Base-by-base conservation (phyloP, 2,329 filamentous ascomycete genomes). In the Fusarium zealandicum region DNA sequence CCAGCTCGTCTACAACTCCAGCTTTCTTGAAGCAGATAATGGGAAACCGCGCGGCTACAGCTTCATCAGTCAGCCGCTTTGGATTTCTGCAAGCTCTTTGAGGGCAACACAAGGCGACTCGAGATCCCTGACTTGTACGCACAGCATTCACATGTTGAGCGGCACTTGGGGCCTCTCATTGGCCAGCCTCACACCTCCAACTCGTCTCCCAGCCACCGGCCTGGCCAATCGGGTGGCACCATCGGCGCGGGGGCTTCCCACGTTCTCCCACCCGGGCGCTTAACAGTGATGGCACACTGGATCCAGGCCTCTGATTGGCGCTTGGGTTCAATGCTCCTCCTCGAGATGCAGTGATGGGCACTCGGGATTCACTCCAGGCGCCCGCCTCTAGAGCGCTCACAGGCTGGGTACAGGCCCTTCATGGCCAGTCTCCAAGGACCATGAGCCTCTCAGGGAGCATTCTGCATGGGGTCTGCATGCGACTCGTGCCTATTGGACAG, bases 241-340 rank as follows among this genome's bases (percentile, higher is more conserved):
- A 47, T 58, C 50, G 43, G 25, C 40, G 36, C 54, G 51, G 42
- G 51, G 47, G 51, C 43, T 54, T 58, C 51, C 56, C 59, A 59
- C 61, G 45, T 38, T 38, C 61, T 58, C 55, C 59, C 59, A 66
- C 64, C 59, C 57, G 64, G 69, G 71, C 71, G 71, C 71, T 73
- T 73, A 73, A 17, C 42, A 49, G 63, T 50, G 59, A 63, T 54
- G 41, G 51, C 44, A 59, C 57, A 41, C n/a, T 42, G 51, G 40
- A 27, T 42, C 32, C 28, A 42, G 22, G 41, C 47, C 50, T 64
- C 43, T 63, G 35, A 73, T 73, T 73, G 70, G 70, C 51, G 39
- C 18, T 31, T 35, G 37, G 32, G 14, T 38, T 32, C 30, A 35
- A 60, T 51, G 27, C 40, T 46, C 28, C 28, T 46, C 50, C 43